These are phyloP conservation scores for Cyamopsis tetragonoloba DNA, from an alignment of 306 rosid genomes.

Conservation along the genomic window DNA sequence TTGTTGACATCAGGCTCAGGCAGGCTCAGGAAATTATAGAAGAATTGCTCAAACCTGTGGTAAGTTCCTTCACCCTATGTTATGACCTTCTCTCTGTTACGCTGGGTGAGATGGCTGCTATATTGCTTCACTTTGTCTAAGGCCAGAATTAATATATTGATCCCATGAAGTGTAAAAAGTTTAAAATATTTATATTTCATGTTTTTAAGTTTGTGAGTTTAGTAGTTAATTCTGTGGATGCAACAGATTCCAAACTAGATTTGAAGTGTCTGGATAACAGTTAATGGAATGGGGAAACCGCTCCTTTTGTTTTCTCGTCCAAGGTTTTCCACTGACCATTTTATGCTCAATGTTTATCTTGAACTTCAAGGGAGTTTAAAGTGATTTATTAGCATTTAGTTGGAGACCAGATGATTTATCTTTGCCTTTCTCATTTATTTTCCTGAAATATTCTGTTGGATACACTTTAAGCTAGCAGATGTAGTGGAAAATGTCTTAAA, in stretches of 20 bases:
- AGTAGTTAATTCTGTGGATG: neutral
- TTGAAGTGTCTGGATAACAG: neutral
- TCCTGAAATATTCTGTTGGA: neutral
- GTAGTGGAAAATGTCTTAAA: neutral
- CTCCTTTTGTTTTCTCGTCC: constrained; percentile 1
- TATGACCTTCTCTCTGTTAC: neutral
- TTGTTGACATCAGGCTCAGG: constrained; percentile 82
- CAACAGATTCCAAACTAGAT: neutral
- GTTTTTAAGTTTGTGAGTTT: constrained; percentile 4
- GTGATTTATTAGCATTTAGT: neutral
- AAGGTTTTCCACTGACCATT: neutral
- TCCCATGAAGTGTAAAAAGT: neutral
- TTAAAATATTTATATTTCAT: no score
- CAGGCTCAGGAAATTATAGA: constrained; percentile 97
- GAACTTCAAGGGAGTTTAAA: constrained; percentile 1
- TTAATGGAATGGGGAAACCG: neutral
- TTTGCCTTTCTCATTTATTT: neutral
- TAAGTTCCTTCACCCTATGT: constrained; percentile 34
- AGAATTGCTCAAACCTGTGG: constrained; percentile 98
- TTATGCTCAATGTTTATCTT: neutral
- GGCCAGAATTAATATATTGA: neutral
- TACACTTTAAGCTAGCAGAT: constrained; percentile 7
- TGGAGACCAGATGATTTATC: neutral
- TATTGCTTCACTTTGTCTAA: constrained; percentile 21
- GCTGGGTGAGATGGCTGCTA: constrained; percentile 8